These are phyloP conservation scores for Trypanosoma avium DNA, from an alignment of 208 protist species.

Conservation along the genomic window DNA sequence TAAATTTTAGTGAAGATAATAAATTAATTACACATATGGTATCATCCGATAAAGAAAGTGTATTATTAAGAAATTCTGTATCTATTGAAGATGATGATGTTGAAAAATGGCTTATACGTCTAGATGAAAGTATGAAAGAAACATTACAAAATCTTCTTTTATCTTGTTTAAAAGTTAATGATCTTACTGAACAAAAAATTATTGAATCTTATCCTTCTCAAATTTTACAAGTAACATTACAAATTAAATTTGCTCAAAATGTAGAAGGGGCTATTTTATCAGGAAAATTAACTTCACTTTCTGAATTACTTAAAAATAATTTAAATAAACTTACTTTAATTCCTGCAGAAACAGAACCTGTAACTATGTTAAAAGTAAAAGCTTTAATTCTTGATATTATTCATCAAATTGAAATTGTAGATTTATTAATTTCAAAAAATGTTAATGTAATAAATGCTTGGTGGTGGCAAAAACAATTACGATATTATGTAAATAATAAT, in stretches of 20 bases:
- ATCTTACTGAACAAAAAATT: slow-evolving; percentile 36
- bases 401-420: slow-evolving; percentile 94
- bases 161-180: slow-evolving; percentile 47
- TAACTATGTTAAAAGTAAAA: slow-evolving; percentile 87
- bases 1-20: slow-evolving; percentile 78
- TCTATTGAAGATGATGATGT: slow-evolving; percentile 88
- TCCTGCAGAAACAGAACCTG: slow-evolving; percentile 38
- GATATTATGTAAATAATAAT: slow-evolving; percentile 82
- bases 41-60: slow-evolving; percentile 85
- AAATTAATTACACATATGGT: slow-evolving; percentile 90
- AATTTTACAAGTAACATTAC: slow-evolving; percentile 81
- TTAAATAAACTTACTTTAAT: slow-evolving; percentile 70
- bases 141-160: slow-evolving; percentile 78
- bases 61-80: slow-evolving; percentile 66
- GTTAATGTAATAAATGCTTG: slow-evolving; percentile 72
- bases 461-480: slow-evolving; percentile 97
- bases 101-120: slow-evolving; percentile 92
- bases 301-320: slow-evolving; percentile 37
- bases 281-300: slow-evolving; percentile 35
- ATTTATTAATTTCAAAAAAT: slow-evolving; percentile 63
- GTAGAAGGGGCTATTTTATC: slow-evolving; percentile 65
- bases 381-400: slow-evolving; percentile 96
- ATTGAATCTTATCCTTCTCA: slow-evolving; percentile 87
- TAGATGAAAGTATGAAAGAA: slow-evolving; percentile 85
- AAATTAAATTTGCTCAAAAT: slow-evolving; percentile 79